Conservation (phyloP, 2,329 filamentous ascomycete genomes). For the Fusarium lateritium region DNA sequence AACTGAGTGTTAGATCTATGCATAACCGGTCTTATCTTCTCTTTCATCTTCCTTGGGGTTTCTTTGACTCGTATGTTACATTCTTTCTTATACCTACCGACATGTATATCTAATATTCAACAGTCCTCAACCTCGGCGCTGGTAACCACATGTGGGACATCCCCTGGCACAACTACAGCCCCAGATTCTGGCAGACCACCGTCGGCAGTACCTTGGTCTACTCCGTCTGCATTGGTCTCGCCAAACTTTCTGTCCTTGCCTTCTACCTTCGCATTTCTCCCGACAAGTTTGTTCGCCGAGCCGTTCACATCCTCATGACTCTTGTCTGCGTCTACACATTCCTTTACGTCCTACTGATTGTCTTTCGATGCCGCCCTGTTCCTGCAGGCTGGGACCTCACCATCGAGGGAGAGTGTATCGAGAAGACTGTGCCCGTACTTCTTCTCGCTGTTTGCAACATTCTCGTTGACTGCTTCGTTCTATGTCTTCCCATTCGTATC, state of each 20-base stretch:
- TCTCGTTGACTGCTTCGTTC: slow-evolving; percentile 62
- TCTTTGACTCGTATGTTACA: slow-evolving; percentile 43
- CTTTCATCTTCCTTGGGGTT: slow-evolving; percentile 45
- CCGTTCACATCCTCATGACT: slow-evolving; percentile 48
- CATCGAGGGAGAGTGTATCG: slow-evolving; percentile 57
- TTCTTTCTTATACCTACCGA: fast-evolving
- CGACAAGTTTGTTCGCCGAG: slow-evolving; percentile 40
- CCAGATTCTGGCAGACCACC: slow-evolving; percentile 49
- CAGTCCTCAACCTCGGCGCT: slow-evolving; percentile 47
- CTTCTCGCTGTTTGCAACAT: slow-evolving; percentile 57
- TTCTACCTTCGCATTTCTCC: slow-evolving; percentile 62
- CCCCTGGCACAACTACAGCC: slow-evolving; percentile 35
- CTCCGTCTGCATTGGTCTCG: slow-evolving; percentile 56
- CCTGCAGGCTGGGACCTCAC: slow-evolving; percentile 59
- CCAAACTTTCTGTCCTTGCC: slow-evolving; percentile 62
- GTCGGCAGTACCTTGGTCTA: slow-evolving; percentile 60
- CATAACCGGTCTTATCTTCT: slow-evolving; percentile 44
- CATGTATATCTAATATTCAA: neutral
- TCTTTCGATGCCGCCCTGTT: slow-evolving; percentile 60
- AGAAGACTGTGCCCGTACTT: slow-evolving; percentile 52
- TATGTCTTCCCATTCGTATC: slow-evolving; percentile 61
- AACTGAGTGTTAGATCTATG: slow-evolving; percentile 44
- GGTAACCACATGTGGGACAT: slow-evolving; percentile 53
- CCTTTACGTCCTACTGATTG: slow-evolving; percentile 56
- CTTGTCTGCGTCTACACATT: slow-evolving; percentile 59